Conservation (phyloP, 2,329 filamentous ascomycete genomes). For the Phaeosphaeriaceae sp. region DNA sequence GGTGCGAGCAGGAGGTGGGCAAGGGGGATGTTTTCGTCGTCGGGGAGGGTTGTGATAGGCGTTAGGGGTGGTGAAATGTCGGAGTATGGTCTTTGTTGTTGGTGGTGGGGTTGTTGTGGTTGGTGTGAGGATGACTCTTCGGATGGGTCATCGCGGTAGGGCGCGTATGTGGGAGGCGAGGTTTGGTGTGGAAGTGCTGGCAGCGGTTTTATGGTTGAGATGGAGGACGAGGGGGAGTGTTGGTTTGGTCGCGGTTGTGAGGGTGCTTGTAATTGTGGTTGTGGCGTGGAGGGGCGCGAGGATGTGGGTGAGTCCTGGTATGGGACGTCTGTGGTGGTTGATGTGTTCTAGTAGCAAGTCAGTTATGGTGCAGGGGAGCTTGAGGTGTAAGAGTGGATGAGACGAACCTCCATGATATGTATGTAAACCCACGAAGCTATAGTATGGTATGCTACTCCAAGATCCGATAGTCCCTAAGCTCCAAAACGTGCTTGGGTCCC, state of each 20-base stretch:
- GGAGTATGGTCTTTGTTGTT: slow-evolving; percentile 11
- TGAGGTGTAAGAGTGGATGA: not conserved
- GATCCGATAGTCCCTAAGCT: not conserved
- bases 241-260: not conserved
- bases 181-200: slow-evolving; percentile 2
- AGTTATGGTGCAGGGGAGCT: not conserved
- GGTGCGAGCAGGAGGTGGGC: slow-evolving; percentile 24
- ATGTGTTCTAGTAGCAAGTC: slow-evolving; percentile 3
- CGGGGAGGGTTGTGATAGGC: slow-evolving; percentile 3
- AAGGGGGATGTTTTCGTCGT: slow-evolving; percentile 37
- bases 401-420: slow-evolving; percentile 4
- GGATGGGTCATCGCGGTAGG: slow-evolving; percentile 15
- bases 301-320: slow-evolving; percentile 3
- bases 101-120: slow-evolving; percentile 1
- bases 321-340: not conserved
- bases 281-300: not conserved
- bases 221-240: not conserved
- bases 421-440: not conserved
- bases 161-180: not conserved
- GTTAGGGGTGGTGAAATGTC: slow-evolving; percentile 4
- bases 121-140: slow-evolving; percentile 4
- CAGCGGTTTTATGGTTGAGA: slow-evolving; percentile 7
- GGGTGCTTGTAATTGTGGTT: slow-evolving; percentile 1
- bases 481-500: not conserved
- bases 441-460: not conserved